Base-by-base conservation (phyloP, 1,284 basidiomycete species). In the Paramarasmius palmivorus region DNA sequence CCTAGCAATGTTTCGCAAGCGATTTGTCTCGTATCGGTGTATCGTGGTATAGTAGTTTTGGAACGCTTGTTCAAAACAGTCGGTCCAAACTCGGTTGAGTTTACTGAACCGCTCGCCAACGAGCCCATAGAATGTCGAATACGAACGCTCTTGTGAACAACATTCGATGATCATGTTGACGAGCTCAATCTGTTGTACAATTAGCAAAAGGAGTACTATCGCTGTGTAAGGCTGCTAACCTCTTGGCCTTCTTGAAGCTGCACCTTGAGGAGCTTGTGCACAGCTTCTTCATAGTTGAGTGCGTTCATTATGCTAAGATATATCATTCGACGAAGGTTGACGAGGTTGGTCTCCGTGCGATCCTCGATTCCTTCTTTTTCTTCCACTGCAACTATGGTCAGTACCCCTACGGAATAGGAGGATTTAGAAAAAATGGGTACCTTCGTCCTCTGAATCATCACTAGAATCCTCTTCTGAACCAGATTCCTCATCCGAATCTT, bases 141-240 rank as follows among this genome's bases (percentile, higher is more conserved):
- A 99, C 0, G 96, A 95, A 4, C 96, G 90, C 69, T 99, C 96
- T 77, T 99, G 96, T 2, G 96, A 99, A 69, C 96, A 99, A 88
- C 96, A 99, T 67, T 99, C 96, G 70, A 99, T 90, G 56, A 99
- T 84, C 96, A 99, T 99, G 78, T 99, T 98, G 72, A 92, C 88
- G 50, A 99, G 74, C 71, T 98, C 96, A 63, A 94, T 92, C 91
- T 95, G 62, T 19, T 29, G 29, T 14, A 52, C 42, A 17, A 17
- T 15, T 5, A 26, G 59, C 23, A 62, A 41, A 41, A 12, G n/a
- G 32, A 53, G 22, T 47, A 15, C 38, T 19, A 23, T 2, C 50
- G 40, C 8, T 48, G 26, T 42, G 25, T 19, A 38, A 42, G 8
- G 10, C 67, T 77, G 51, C 65, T n/a, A n/a, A 94, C 92, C 84